Evolutionary conservation across 2,329 filamentous ascomycete genomes (phyloP).

Genomic region (Alternaria consortialis): DNA sequence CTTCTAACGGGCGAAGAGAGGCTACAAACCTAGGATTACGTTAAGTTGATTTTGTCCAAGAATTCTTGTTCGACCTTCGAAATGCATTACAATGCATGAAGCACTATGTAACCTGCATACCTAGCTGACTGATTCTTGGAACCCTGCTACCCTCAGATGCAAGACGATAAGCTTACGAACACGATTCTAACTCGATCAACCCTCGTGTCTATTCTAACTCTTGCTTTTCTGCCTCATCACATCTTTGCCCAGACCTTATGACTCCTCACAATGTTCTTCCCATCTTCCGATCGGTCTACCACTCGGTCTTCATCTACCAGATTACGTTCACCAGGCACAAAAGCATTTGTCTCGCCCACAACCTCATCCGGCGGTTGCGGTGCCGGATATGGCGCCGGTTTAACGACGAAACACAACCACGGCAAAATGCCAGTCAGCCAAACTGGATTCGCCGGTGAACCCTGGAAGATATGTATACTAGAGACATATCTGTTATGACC

Average conservation of each 20-base stretch:
- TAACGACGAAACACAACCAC: conserved; percentile 1
- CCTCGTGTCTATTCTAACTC: background rate
- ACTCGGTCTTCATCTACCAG: background rate
- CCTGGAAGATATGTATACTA: conserved; percentile 8
- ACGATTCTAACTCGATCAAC: background rate
- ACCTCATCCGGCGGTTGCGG: background rate
- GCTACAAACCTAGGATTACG: too few relatives aligned
- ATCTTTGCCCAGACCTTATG: background rate
- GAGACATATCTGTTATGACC: conserved; percentile 17
- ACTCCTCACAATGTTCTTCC: background rate
- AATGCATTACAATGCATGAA: background rate
- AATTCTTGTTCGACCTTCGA: background rate
- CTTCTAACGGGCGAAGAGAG: too few relatives aligned
- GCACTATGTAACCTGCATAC: background rate
- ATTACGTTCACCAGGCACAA: background rate
- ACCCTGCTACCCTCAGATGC: background rate
- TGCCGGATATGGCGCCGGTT: background rate
- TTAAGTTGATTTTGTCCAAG: background rate
- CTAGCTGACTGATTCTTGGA: background rate
- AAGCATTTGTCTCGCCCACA: background rate
- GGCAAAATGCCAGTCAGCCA: background rate
- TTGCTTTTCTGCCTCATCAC: background rate
- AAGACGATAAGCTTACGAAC: background rate
- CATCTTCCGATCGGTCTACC: background rate
- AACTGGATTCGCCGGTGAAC: conserved; percentile 1